Base-by-base conservation (phyloP, 495 filamentous ascomycete species). In the Tuber magnatum region DNA sequence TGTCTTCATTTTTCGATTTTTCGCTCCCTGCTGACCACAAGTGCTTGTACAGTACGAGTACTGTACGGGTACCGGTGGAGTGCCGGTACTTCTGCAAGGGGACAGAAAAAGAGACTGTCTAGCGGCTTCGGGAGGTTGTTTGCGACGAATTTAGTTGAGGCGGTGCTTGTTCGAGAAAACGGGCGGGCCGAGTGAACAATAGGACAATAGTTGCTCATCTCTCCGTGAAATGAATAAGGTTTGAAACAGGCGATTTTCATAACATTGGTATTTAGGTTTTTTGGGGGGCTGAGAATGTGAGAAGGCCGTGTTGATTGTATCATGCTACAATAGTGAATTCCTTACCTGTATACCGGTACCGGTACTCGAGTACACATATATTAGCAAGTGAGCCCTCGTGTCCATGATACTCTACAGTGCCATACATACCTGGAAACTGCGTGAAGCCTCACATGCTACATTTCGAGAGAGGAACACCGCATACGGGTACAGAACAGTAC, bases 131-230 rank as follows among this genome's bases (percentile, higher is more conserved):
- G 71, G 77, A 61, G 51, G 68, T 24, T 70, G 44, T 48, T 42
- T 20, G 39, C 38, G 69, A 78, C 77, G 61, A 39, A 77, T 77
- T 39, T 73, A 75, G 77, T 38, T 73, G 76, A 65, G 75, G 71
- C 77, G 68, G 71, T 78, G 76, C 74, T 73, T 32, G 46, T 61
- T 61, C 56, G 56, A 61, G n/a, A 32, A 71, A 72, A 39, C 68
- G 44, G 46, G 56, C 65, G 44, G 68, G 44, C 74, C 71, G 20
- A 68, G 46, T 24, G 70, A 73, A 56, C 76, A 68, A 76, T 38
- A 61, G 10, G 71, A 70, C 9, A 28, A 46, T 39, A 12, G 14
- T 39, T 70, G 73, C 28, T 14, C n/a, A 32, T 32, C 56, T 61
- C 56, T 32, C 46, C 35, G 46, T 72, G 20, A 43, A 46, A 74